A percentile compares a stretch with the other conserved stretches of the same genome.
Conservation (phyloP, 2,329 filamentous ascomycete species). For the Ascochyta lentis region DNA sequence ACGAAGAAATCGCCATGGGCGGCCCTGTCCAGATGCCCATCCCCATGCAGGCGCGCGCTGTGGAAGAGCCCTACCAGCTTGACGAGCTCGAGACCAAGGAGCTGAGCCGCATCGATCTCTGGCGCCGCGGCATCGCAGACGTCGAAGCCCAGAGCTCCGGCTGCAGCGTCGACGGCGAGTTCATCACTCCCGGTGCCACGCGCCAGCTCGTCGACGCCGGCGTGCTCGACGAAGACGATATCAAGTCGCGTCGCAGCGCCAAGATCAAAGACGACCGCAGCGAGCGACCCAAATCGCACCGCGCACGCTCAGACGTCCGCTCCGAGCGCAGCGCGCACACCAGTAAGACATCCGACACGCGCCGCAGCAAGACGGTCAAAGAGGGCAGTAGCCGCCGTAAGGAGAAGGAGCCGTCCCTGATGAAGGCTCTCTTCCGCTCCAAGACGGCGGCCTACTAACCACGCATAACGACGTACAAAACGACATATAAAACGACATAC, state of each 20-base stretch:
- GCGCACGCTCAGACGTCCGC: constrained; percentile 26
- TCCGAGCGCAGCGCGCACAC: constrained; percentile 37
- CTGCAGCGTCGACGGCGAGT: constrained; percentile 70
- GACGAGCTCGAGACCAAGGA: constrained; percentile 65
- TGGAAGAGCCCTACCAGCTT: constrained; percentile 47
- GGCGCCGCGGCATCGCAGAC: constrained; percentile 69
- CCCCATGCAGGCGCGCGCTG: constrained; percentile 19
- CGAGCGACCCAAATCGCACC: constrained; percentile 38
- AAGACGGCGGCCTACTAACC: constrained; percentile 31
- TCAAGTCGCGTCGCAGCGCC: constrained; percentile 49
- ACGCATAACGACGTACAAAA: neutral
- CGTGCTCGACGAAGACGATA: constrained; percentile 55
- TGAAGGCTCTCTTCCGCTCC: constrained; percentile 53
- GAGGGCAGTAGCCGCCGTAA: constrained; percentile 40
- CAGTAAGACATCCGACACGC: constrained; percentile 31
- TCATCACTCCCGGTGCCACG: constrained; percentile 66
- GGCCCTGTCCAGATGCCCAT: constrained; percentile 25
- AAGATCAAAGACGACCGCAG: constrained; percentile 27
- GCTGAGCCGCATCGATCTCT: constrained; percentile 65
- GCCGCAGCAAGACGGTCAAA: constrained; percentile 32
- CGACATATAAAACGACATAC: no score
- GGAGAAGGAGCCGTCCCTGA: constrained; percentile 52
- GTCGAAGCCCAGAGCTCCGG: constrained; percentile 60
- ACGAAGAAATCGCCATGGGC: constrained; percentile 32
- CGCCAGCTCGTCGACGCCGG: constrained; percentile 54